Conservation (phyloP, 2,329 filamentous ascomycete genomes). For the Beauveria sp. region DNA sequence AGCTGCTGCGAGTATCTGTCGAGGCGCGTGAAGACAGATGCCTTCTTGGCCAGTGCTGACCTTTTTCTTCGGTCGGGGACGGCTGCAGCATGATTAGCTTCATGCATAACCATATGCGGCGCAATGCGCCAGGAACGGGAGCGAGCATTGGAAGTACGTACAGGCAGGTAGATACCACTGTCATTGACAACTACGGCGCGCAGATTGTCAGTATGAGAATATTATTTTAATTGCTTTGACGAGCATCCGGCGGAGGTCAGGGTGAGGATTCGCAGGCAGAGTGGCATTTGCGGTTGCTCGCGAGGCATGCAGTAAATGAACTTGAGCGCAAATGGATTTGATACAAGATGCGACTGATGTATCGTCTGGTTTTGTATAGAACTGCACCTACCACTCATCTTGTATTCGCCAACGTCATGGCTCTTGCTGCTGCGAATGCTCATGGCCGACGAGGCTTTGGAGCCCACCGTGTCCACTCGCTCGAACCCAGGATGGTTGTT, state of each 20-base stretch:
- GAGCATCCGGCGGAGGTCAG: neutral
- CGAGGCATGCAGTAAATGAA: neutral
- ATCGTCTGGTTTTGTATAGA: neutral
- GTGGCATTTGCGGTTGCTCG: neutral
- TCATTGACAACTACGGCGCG: conserved; percentile 74
- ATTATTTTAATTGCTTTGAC: neutral
- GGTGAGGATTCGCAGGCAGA: neutral
- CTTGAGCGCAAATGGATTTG: neutral
- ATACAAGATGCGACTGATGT: neutral
- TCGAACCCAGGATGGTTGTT: conserved; percentile 41
- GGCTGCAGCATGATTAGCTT: conserved; percentile 43
- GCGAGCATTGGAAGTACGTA: conserved; percentile 35
- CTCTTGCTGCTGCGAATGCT: conserved; percentile 54
- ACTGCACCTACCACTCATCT: conserved; percentile 62
- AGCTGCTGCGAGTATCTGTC: conserved; percentile 49
- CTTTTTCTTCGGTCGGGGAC: conserved; percentile 80
- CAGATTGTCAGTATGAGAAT: conserved; percentile 14
- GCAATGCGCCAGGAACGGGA: neutral
- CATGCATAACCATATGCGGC: neutral
- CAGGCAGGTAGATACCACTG: conserved; percentile 88
- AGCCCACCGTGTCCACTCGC: conserved; percentile 54
- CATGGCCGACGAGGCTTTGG: conserved; percentile 53
- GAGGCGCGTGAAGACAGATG: conserved; percentile 46
- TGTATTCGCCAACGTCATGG: conserved; percentile 64
- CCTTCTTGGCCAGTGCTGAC: conserved; percentile 59